A percentile compares a stretch with the other conserved stretches of the same genome.
Evolutionary conservation across 768 basidiomycete genomes (phyloP).

Genomic region (Naganishia friedmannii): DNA sequence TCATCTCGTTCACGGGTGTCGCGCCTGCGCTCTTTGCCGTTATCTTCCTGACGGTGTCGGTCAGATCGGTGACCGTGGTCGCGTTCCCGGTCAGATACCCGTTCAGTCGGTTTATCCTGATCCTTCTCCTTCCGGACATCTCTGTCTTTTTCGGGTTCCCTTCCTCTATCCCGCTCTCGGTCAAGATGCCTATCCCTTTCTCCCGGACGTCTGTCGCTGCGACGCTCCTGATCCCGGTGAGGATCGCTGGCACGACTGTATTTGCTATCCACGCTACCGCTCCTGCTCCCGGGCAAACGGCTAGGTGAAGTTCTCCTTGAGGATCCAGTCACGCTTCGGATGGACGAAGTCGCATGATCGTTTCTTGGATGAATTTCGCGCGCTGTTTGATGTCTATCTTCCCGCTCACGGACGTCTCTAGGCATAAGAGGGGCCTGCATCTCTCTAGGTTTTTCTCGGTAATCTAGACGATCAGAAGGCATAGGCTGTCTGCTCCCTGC

Average conservation of each 20-base stretch:
- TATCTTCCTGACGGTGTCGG: slow-evolving; percentile 17
- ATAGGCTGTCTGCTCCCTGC: background rate
- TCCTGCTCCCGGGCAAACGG: slow-evolving; percentile 4
- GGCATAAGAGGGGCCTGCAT: slow-evolving; percentile 5
- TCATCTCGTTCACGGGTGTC: slow-evolving; percentile 9
- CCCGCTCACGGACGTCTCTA: slow-evolving; percentile 18
- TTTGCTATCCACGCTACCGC: slow-evolving; percentile 29
- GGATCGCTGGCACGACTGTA: slow-evolving; percentile 22
- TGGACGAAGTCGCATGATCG: background rate
- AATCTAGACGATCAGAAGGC: background rate
- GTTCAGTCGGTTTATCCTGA: background rate
- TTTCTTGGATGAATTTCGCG: background rate
- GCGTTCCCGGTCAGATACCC: background rate
- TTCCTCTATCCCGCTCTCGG: slow-evolving; percentile 4
- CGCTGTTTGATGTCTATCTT: background rate
- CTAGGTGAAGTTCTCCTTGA: slow-evolving; percentile 1
- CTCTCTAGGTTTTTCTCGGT: background rate
- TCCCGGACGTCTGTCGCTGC: slow-evolving; percentile 1
- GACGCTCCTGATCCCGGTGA: slow-evolving; percentile 15
- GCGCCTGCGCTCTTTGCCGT: slow-evolving; percentile 13
- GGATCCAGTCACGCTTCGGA: background rate
- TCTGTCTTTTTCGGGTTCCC: slow-evolving; percentile 14
- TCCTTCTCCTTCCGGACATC: slow-evolving; percentile 10
- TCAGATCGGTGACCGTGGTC: slow-evolving; percentile 6
- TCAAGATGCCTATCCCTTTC: slow-evolving; percentile 18